A percentile compares a stretch with the other conserved stretches of the same genome.
These are phyloP conservation scores for Evernia prunastri DNA, from an alignment of 495 filamentous ascomycete genomes.

Conservation along the genomic window DNA sequence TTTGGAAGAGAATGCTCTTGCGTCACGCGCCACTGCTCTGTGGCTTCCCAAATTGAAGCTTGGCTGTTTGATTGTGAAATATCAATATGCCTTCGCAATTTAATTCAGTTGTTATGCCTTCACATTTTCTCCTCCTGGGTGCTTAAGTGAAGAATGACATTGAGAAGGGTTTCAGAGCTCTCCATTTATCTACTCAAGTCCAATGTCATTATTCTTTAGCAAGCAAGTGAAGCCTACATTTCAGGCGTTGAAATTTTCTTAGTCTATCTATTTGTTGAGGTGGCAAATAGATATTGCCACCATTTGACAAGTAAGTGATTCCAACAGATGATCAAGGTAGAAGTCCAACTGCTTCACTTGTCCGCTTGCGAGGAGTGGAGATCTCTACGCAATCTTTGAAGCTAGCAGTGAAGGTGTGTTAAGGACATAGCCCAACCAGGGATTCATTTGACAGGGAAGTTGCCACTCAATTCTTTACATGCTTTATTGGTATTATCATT, in stretches of 20 bases:
- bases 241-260: not conserved
- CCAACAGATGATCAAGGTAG: not conserved
- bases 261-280: not conserved
- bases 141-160: not conserved
- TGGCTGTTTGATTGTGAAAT: not conserved
- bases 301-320: not conserved
- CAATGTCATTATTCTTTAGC: not conserved
- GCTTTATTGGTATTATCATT: too few species aligned
- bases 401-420: too few species aligned
- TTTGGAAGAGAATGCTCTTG: not conserved
- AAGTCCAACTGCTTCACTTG: not conserved
- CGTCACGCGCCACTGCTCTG: not conserved
- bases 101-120: not conserved
- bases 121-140: not conserved
- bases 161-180: not conserved
- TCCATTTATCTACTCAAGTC: not conserved
- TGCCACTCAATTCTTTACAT: too few species aligned
- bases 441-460: not conserved
- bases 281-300: not conserved
- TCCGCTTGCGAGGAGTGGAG: not conserved
- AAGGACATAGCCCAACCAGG: not conserved
- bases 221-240: not conserved
- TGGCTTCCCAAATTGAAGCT: not conserved
- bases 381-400: too few species aligned
- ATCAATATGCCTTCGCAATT: not conserved